A percentile compares a stretch with the other conserved stretches of the same genome.
Evolutionary conservation across 371 early-diverging fungal genomes (phyloP).

Genomic region (Mucor ambiguus): DNA sequence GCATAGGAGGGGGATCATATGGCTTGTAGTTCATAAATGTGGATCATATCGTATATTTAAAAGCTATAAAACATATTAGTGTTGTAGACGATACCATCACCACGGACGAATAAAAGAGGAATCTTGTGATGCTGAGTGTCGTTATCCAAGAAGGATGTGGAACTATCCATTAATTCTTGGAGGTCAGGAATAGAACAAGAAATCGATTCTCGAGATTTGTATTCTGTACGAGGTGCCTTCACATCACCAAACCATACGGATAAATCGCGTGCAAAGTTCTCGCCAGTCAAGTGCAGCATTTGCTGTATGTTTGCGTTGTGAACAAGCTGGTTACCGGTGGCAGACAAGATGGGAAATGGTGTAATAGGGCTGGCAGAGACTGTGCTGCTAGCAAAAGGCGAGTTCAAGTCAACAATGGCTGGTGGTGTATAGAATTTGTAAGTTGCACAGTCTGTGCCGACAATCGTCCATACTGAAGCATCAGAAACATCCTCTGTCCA

Average conservation of each 20-base stretch:
- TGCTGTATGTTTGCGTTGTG: slow-evolving; percentile 3
- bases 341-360: slow-evolving; percentile 39
- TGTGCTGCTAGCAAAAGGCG: slow-evolving; percentile 5
- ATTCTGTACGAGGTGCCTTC: slow-evolving; percentile 56
- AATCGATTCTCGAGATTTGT: slow-evolving; percentile 51
- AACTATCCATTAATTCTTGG: slow-evolving; percentile 26
- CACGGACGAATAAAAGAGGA: slow-evolving; percentile 29
- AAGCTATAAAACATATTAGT: slow-evolving; percentile 28
- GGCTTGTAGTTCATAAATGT: neutral
- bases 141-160: slow-evolving; percentile 21
- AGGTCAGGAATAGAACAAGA: slow-evolving; percentile 50
- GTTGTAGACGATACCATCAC: slow-evolving; percentile 29
- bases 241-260: slow-evolving; percentile 73
- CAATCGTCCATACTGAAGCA: slow-evolving; percentile 88
- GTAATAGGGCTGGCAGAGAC: slow-evolving; percentile 15
- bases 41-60: slow-evolving; percentile 2
- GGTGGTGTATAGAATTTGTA: slow-evolving; percentile 71
- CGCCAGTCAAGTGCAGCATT: slow-evolving; percentile 54
- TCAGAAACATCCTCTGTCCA: slow-evolving; percentile 90
- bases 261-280: slow-evolving; percentile 67
- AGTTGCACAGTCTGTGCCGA: slow-evolving; percentile 78
- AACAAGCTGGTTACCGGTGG: slow-evolving; percentile 3
- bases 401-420: slow-evolving; percentile 4
- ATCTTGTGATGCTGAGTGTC: slow-evolving; percentile 18
- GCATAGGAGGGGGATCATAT: neutral